phyloP scores from a whole-genome alignment of 1,139 yeast genomes.

The Hansenula anomala region DNA sequence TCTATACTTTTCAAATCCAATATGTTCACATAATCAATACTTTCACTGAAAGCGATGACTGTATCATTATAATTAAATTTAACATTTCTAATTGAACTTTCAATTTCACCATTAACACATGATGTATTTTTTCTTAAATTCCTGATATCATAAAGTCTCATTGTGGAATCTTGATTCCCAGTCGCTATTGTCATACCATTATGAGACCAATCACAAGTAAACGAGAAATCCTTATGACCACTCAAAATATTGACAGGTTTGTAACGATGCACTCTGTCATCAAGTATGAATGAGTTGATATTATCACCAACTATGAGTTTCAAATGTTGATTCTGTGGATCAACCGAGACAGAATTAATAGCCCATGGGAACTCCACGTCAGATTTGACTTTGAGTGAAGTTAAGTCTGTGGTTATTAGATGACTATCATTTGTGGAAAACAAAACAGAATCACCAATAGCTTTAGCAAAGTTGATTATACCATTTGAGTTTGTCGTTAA shows the following conservation, averaged over 20 bases:
- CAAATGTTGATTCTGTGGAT: slow-evolving; percentile 33
- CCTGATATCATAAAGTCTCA: slow-evolving; percentile 47
- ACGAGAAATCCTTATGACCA: slow-evolving; percentile 55
- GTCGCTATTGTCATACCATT: slow-evolving; percentile 42
- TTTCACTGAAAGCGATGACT: slow-evolving; percentile 52
- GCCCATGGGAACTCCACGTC: slow-evolving; percentile 37
- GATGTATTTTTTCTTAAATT: slow-evolving; percentile 33
- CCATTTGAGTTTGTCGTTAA: slow-evolving; percentile 45
- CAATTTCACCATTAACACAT: slow-evolving; percentile 31
- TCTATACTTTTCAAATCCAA: slow-evolving; percentile 33
- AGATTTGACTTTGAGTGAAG: slow-evolving; percentile 17
- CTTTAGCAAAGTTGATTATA: slow-evolving; percentile 48
- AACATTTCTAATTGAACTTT: slow-evolving; percentile 47
- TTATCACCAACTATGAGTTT: slow-evolving; percentile 50
- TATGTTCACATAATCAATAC: slow-evolving; percentile 55
- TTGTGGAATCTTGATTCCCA: slow-evolving; percentile 60
- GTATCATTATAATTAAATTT: slow-evolving; percentile 44
- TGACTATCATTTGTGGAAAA: slow-evolving; percentile 47
- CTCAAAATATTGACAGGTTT: slow-evolving; percentile 21
- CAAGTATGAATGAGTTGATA: slow-evolving; percentile 38
- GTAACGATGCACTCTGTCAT: slow-evolving; percentile 29
- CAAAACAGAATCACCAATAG: slow-evolving; percentile 28
- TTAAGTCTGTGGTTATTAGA: slow-evolving; percentile 38
- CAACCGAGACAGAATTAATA: slow-evolving; percentile 45
- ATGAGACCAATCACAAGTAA: slow-evolving; percentile 56